Base-by-base conservation (phyloP, 495 filamentous ascomycete genomes). In the Clohesyomyces aquaticus region DNA sequence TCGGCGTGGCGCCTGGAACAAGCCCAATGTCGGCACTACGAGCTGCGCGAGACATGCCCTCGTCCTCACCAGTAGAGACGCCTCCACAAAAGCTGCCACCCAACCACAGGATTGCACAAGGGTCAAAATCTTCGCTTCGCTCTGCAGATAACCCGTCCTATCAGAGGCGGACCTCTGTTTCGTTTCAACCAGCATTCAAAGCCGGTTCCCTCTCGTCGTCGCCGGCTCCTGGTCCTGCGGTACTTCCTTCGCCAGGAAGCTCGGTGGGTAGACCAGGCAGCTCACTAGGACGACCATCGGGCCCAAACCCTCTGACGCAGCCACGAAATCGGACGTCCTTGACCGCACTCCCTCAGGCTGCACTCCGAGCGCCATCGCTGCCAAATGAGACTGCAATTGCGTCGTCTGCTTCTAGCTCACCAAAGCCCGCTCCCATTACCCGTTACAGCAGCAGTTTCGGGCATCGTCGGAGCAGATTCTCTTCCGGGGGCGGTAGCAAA, bases 161-260 rank as follows among this genome's bases (percentile, higher is more conserved):
- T 63, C 77, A 83, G 49, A 81, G 90, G 64, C 86, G 93, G n/a
- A 84, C 90, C 10, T 98, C 93, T 0, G 83, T 96, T 16, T 96
- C 93, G 1, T 96, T 96, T 71, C 89, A 92, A 71, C 88, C 93
- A n/a, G n/a, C n/a, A 0, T 98, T 98, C 77, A 98, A 98, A 77
- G 91, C 93, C 6, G 91, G 92, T 9, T 92, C 93, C 19, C 81
- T 98, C 18, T 95, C 92, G 16, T 89, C 89, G n/a, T 98, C 93
- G 10, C 94, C 94, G 8, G 83, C 85, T 8, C 76, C 83, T 18
- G 85, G 86, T 45, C 77, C 77, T 43, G 75, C 78, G 14, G 73
- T 82, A 1, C 78, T 79, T 9, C 75, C 77, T 16, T 93, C 88
- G 4, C 90, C 90, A 27, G 83, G 83, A 45, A 81, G 83, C 25